Evolutionary conservation across 208 protist genomes (phyloP).

Genomic region (Wallacemonas sp.): DNA sequence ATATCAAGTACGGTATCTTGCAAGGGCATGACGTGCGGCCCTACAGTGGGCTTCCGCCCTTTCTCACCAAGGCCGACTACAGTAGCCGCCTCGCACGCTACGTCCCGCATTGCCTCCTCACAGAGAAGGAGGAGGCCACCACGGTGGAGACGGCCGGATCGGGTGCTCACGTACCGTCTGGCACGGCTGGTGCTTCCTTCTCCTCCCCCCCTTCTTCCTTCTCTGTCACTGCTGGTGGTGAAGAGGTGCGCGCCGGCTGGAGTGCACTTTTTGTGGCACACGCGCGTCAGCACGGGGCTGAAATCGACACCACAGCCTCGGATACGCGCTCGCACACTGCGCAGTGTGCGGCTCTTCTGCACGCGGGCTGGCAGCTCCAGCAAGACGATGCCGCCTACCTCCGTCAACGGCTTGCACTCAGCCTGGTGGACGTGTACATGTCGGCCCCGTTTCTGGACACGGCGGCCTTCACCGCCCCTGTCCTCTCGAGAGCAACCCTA

Average conservation of each 20-base stretch:
- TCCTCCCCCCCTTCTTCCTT: too few species aligned
- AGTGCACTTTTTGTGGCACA: not conserved
- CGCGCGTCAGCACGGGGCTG: not conserved
- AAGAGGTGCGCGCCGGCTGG: not conserved
- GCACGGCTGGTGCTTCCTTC: too few species aligned
- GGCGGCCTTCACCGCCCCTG: not conserved
- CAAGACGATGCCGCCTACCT: slow-evolving; percentile 29
- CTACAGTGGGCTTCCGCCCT: slow-evolving; percentile 40
- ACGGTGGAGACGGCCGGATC: too few species aligned
- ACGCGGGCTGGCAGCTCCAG: slow-evolving; percentile 2
- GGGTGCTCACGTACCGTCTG: too few species aligned
- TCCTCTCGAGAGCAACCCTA: not conserved
- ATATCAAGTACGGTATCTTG: slow-evolving; percentile 78
- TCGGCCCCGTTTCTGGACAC: slow-evolving; percentile 25
- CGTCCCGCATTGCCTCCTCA: slow-evolving; percentile 3
- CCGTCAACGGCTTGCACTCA: slow-evolving; percentile 39
- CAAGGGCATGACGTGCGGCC: slow-evolving; percentile 44
- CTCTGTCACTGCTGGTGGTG: not conserved
- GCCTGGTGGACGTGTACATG: slow-evolving; percentile 64
- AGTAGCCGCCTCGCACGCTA: too few species aligned
- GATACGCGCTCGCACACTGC: not conserved
- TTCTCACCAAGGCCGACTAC: slow-evolving; percentile 23
- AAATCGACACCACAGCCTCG: not conserved
- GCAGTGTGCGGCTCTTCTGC: not conserved
- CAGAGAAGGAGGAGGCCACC: too few species aligned